A percentile compares a stretch with the other conserved stretches of the same genome.
These are phyloP conservation scores for Aspergillus sp. DNA, from an alignment of 2,329 filamentous ascomycete genomes.

Conservation along the genomic window DNA sequence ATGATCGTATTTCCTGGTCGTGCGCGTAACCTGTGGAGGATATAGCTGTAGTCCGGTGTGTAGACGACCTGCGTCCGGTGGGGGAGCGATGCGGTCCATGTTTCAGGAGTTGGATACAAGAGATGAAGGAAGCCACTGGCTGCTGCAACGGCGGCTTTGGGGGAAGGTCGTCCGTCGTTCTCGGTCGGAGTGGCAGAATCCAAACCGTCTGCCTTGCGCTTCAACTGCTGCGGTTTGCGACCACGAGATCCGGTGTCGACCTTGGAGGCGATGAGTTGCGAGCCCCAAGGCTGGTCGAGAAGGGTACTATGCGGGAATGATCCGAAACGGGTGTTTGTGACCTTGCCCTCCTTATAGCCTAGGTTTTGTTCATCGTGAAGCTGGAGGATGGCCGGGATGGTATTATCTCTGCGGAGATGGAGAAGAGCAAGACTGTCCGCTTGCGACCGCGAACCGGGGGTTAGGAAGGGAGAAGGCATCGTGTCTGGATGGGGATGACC, in stretches of 20 bases:
- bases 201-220: conserved; percentile 43
- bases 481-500: not conserved
- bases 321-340: conserved; percentile 89
- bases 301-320: conserved; percentile 80
- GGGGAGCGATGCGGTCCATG: conserved; percentile 47
- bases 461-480: conserved; percentile 71
- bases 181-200: conserved; percentile 28
- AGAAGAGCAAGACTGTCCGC: conserved; percentile 72
- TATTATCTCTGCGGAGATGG: conserved; percentile 81
- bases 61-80: conserved; percentile 51
- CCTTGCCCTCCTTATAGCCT: conserved; percentile 71
- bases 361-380: conserved; percentile 58
- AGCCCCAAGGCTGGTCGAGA: conserved; percentile 79
- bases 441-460: conserved; percentile 59
- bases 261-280: conserved; percentile 80
- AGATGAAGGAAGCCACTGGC: conserved; percentile 46
- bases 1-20: conserved; percentile 44
- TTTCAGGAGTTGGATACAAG: conserved; percentile 46
- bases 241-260: conserved; percentile 91
- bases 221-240: conserved; percentile 56
- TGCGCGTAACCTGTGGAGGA: conserved; percentile 44
- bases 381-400: conserved; percentile 69
- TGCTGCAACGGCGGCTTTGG: conserved; percentile 32
- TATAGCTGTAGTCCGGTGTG: conserved; percentile 50
- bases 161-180: conserved; percentile 16